Evolutionary conservation across 371 early-diverging fungal genomes (phyloP), one percentile per base, ranked within the genome.

Genomic region (Mortierella sp.): DNA sequence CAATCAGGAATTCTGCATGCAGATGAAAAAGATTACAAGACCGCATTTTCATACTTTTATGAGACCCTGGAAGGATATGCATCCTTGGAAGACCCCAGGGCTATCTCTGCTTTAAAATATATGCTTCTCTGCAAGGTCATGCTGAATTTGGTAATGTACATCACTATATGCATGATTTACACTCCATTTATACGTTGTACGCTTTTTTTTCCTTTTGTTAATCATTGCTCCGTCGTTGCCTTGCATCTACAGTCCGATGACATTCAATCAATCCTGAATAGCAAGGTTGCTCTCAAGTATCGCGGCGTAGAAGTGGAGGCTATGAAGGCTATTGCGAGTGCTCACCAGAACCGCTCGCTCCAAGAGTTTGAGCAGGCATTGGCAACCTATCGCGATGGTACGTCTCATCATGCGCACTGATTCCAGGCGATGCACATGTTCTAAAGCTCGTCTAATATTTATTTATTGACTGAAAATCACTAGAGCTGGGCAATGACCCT

Each of bases 21-120:
- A 51, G 99, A 99, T 79, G 99, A 99, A 70, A 96, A 96, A 86
- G 99, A 99, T 79, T 99, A 97, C 86, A 97, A 97, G 87, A 99
- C 99, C 2, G 99, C 96, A 75, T 98, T 83, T 82, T 98, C 99
- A 34, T 99, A 99, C 90, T 98, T 99, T 86, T 97, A 96, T 78
- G 99, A 99, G 82, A 96, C 99, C 3, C 88, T 98, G 78, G 99
- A 99, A 82, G 96, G 96, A 15, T 96, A 91, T 74, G 88, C 96
- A 4, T 90, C 92, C 40, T 94, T 96, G 72, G 97, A 96, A 29
- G 95, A 95, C 82, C 82, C 92, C 17, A 89, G 93, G 65, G 96
- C 96, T 55, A 89, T 97, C 26, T 85, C 93, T 64, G 97, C 96
- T 6, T 84, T 99, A 47, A 96, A 97, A 77, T 98, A 98, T 85